phyloP scores from a whole-genome alignment of 192 early-diverging fungal genomes.

The Spizellomyces sp. region DNA sequence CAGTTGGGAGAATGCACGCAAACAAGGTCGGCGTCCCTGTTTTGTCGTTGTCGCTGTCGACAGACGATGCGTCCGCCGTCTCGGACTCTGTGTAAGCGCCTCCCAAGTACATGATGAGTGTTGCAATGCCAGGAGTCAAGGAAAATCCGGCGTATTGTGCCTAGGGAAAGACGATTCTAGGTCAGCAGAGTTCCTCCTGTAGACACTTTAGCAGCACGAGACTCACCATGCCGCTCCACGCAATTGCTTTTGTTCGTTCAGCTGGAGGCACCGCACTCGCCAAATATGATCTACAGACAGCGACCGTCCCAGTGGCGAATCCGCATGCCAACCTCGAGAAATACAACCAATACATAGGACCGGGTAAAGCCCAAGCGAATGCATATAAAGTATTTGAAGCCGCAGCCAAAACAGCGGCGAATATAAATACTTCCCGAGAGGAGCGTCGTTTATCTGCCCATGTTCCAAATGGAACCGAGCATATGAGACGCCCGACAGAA shows the following conservation, averaged over 20 bases:
- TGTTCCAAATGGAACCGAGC: slow-evolving; percentile 33
- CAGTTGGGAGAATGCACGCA: slow-evolving; percentile 17
- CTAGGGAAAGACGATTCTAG: background rate
- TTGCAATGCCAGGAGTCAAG: slow-evolving; percentile 32
- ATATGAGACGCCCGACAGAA: slow-evolving; percentile 31
- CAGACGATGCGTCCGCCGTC: background rate
- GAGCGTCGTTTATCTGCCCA: slow-evolving; percentile 24
- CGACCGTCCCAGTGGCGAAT: slow-evolving; percentile 31
- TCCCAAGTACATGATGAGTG: slow-evolving; percentile 15
- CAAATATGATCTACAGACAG: slow-evolving; percentile 29
- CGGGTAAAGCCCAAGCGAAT: slow-evolving; percentile 23
- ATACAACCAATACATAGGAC: slow-evolving; percentile 25
- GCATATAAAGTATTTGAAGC: slow-evolving; percentile 28
- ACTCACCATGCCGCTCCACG: slow-evolving; percentile 31
- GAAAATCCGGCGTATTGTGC: slow-evolving; percentile 42
- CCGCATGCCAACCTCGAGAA: slow-evolving; percentile 12
- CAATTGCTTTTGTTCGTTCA: slow-evolving; percentile 29
- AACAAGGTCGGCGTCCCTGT: slow-evolving; percentile 1
- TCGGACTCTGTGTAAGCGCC: background rate
- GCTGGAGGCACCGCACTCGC: slow-evolving; percentile 9
- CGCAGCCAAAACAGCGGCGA: slow-evolving; percentile 20
- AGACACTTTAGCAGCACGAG: background rate
- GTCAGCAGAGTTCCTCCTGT: background rate
- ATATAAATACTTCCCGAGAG: slow-evolving; percentile 32
- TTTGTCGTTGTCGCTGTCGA: too few relatives aligned